Evolutionary conservation across 495 filamentous ascomycete genomes (phyloP).

Genomic region (Aspergillus kassunensis): DNA sequence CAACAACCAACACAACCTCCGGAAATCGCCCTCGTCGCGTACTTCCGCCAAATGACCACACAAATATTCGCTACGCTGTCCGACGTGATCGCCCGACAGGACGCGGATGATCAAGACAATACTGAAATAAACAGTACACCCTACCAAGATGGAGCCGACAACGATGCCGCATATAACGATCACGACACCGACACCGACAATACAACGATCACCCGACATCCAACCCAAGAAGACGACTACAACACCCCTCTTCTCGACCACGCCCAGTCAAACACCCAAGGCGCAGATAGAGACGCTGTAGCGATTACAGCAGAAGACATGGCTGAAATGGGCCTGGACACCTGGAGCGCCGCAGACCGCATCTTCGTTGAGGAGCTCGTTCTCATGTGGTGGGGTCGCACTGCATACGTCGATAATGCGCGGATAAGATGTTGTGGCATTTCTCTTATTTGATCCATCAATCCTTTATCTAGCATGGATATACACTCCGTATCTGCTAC

Average conservation of each 20-base stretch:
- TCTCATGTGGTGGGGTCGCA: conserved; percentile 65
- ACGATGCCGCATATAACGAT: too few species aligned
- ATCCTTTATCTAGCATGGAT: too few species aligned
- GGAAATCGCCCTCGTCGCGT: conserved; percentile 80
- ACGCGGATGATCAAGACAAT: conserved; percentile 56
- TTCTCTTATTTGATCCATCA: conserved; percentile 56
- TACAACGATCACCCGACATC: conserved; percentile 28
- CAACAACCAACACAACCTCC: conserved; percentile 32
- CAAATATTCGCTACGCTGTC: conserved; percentile 65
- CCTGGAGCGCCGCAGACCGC: conserved; percentile 77
- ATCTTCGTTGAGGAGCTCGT: conserved; percentile 67
- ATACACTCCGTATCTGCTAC: too few species aligned
- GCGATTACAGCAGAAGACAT: conserved; percentile 67
- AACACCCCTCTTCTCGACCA: conserved; percentile 26
- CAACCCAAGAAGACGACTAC: conserved; percentile 28
- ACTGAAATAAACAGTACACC: conserved; percentile 3
- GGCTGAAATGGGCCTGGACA: conserved; percentile 75
- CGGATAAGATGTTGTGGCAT: conserved; percentile 79
- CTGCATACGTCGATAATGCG: conserved; percentile 64
- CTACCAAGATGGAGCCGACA: conserved; percentile 38
- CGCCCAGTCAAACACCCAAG: not conserved
- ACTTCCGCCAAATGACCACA: conserved; percentile 84
- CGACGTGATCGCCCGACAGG: conserved; percentile 46
- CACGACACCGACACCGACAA: conserved; percentile 15
- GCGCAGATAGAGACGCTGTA: conserved; percentile 34